Evolutionary conservation across 306 rosid species (phyloP).

Genomic region (Calophaca sinica): DNA sequence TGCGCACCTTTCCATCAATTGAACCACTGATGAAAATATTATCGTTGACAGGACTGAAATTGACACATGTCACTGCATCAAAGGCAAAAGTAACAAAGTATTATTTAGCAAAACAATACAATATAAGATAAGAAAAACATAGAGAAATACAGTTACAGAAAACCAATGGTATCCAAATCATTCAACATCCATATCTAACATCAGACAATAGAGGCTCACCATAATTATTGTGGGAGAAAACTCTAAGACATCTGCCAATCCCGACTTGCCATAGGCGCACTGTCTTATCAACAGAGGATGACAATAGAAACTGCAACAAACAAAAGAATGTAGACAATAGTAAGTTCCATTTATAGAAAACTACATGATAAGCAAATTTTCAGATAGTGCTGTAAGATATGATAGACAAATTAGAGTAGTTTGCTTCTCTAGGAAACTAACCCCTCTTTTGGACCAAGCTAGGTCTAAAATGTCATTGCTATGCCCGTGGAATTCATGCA

Average conservation of each 20-base stretch:
- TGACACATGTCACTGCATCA: conserved; percentile 82
- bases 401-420: conserved; percentile 23
- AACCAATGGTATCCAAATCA: conserved; percentile 41
- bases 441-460: conserved; percentile 86
- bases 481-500: conserved; percentile 84
- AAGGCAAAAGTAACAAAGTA: conserved; percentile 33
- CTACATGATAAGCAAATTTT: not conserved
- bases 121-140: conserved; percentile 1
- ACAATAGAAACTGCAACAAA: conserved; percentile 72
- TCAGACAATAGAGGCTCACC: conserved; percentile 58
- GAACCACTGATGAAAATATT: conserved; percentile 89
- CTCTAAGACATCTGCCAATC: conserved; percentile 63
- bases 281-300: conserved; percentile 87
- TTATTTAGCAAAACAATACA: conserved; percentile 29
- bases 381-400: conserved; percentile 8
- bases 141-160: conserved; percentile 18
- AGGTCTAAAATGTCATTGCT: conserved; percentile 78
- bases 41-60: conserved; percentile 82
- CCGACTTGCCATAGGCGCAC: conserved; percentile 91
- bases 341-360: conserved; percentile 40
- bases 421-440: conserved; percentile 54
- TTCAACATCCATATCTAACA: conserved; percentile 1
- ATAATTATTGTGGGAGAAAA: conserved; percentile 77
- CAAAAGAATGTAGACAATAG: conserved; percentile 5
- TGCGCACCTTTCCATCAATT: conserved; percentile 95